phyloP scores from a whole-genome alignment of 129 eudicot species.

The Centrapalus pauciflorus region DNA sequence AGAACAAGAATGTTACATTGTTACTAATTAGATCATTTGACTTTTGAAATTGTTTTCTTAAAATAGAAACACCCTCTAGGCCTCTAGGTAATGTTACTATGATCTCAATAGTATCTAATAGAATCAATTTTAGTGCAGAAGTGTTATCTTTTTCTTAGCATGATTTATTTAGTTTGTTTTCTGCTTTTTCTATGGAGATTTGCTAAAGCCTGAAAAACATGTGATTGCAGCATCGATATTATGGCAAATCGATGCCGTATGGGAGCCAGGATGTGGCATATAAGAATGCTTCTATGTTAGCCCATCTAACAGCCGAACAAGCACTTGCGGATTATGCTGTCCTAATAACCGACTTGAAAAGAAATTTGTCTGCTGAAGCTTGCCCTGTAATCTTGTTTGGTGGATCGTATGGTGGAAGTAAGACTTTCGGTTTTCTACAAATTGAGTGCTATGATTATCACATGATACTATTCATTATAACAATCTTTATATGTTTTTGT shows the following conservation, averaged over 20 bases:
- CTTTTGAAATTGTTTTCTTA: no score
- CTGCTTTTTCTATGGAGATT: background rate
- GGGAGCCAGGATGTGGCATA: conserved; percentile 68
- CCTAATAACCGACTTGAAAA: conserved; percentile 65
- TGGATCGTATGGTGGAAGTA: conserved; percentile 98
- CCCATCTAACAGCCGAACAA: conserved; percentile 78
- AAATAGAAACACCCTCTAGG: no score
- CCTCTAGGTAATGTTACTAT: no score
- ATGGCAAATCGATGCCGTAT: conserved; percentile 88
- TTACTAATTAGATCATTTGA: no score
- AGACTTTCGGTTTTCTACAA: conserved; percentile 17
- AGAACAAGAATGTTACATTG: no score
- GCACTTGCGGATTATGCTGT: conserved; percentile 92
- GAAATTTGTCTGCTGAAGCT: conserved; percentile 77
- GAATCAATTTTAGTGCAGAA: no score
- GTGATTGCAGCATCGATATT: conserved; percentile 77
- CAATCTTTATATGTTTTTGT: background rate
- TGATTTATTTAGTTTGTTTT: background rate
- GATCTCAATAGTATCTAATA: no score
- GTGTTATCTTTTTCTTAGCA: no score
- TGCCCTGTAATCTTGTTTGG: conserved; percentile 93
- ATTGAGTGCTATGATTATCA: background rate
- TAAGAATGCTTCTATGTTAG: conserved; percentile 63
- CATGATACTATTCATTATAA: background rate
- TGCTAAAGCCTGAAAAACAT: background rate